phyloP scores from a whole-genome alignment of 371 early-diverging fungal genomes.

The Dichotomocladium elegans region DNA sequence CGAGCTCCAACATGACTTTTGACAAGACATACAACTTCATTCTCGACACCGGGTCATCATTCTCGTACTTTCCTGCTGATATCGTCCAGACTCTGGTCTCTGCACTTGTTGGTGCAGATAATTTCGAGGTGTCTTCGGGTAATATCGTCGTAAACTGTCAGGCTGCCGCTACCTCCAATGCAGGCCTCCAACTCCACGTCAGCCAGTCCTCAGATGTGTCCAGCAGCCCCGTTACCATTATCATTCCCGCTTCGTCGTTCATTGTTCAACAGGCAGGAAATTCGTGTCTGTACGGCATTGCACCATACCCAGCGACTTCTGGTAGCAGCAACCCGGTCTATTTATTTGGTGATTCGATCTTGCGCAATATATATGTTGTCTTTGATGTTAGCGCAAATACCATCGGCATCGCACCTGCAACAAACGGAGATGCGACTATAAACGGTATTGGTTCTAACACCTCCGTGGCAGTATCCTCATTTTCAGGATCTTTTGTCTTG shows the following conservation, averaged over 20 bases:
- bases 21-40: conserved; percentile 21
- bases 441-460: conserved; percentile 13
- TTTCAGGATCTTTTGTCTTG: too few species aligned
- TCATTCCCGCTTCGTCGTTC: conserved; percentile 27
- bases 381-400: conserved; percentile 35
- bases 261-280: conserved; percentile 30
- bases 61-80: conserved; percentile 32
- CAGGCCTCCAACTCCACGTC: conserved; percentile 24
- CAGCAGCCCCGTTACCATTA: conserved; percentile 18
- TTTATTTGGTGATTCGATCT: conserved; percentile 34
- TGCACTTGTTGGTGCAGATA: conserved; percentile 15
- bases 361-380: conserved; percentile 38
- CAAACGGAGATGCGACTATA: conserved; percentile 21
- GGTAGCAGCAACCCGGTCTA: conserved; percentile 13
- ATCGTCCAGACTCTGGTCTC: conserved; percentile 17
- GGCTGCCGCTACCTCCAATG: conserved; percentile 15
- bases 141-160: conserved; percentile 23
- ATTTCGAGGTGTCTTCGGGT: conserved; percentile 17
- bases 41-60: conserved; percentile 44
- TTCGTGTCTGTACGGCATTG: conserved; percentile 43
- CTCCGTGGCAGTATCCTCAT: not conserved
- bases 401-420: conserved; percentile 39
- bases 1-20: conserved; percentile 3
- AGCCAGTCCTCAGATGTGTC: conserved; percentile 10
- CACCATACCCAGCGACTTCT: too few species aligned